phyloP scores from a whole-genome alignment of 163 green algal species.

The Chlorella variabilis region DNA sequence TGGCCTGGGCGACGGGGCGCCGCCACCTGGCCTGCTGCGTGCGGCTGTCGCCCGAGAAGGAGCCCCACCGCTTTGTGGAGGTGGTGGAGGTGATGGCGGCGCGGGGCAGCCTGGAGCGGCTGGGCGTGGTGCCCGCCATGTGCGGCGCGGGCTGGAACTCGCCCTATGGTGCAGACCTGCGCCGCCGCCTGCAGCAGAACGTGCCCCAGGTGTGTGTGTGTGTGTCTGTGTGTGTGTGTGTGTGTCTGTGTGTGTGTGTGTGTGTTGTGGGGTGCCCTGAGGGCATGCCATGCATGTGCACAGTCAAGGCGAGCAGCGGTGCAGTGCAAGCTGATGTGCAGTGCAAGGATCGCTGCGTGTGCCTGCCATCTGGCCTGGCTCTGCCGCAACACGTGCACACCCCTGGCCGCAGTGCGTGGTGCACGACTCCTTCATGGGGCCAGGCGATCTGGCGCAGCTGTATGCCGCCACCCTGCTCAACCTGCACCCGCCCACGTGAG shows the following conservation, averaged over 20 bases:
- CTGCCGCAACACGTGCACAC: neutral
- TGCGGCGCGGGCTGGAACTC: slow-evolving; percentile 53
- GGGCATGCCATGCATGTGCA: too few relatives aligned
- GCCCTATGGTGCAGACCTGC: slow-evolving; percentile 42
- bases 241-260: neutral
- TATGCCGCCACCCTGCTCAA: slow-evolving; percentile 70
- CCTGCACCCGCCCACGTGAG: slow-evolving; percentile 74
- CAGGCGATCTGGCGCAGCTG: slow-evolving; percentile 63
- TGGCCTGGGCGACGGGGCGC: neutral
- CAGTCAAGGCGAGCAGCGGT: too few relatives aligned
- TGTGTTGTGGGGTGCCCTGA: too few relatives aligned
- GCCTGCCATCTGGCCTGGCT: neutral
- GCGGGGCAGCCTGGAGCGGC: slow-evolving; percentile 46
- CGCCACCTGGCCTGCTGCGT: slow-evolving; percentile 77
- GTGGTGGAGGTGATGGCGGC: slow-evolving; percentile 53
- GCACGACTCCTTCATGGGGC: slow-evolving; percentile 73
- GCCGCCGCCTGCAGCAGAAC: slow-evolving; percentile 43
- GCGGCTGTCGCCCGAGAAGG: slow-evolving; percentile 84
- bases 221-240: neutral
- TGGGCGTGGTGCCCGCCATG: slow-evolving; percentile 68
- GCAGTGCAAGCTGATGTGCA: too few relatives aligned
- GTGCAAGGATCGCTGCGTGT: neutral
- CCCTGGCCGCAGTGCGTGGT: slow-evolving; percentile 53
- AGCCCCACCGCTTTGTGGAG: slow-evolving; percentile 77
- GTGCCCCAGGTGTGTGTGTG: slow-evolving; percentile 36